phyloP scores from a whole-genome alignment of 2,329 filamentous ascomycete species.

The Aspergillus nomiae region DNA sequence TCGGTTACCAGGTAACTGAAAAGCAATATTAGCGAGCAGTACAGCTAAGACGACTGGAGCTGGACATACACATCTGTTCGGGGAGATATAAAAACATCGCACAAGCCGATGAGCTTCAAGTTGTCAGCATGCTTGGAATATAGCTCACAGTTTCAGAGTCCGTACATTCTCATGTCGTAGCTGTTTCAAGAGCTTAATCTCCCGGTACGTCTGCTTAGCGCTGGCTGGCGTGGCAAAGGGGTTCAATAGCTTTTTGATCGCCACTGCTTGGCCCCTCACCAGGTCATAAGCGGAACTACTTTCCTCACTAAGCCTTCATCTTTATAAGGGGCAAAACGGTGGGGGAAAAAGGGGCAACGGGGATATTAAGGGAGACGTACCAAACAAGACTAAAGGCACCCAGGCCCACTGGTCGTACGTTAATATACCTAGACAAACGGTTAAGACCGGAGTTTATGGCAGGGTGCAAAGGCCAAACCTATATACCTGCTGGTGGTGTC shows the following conservation, averaged over 20 bases:
- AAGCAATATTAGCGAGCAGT: conserved; percentile 7
- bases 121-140: not conserved
- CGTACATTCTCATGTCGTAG: conserved; percentile 88
- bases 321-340: too few species aligned
- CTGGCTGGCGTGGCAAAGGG: conserved; percentile 96
- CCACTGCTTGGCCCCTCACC: conserved; percentile 56
- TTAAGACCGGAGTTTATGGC: too few species aligned
- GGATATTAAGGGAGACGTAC: too few species aligned
- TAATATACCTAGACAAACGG: not conserved
- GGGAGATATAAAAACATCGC: conserved; percentile 1
- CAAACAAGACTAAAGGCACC: not conserved
- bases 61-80: not conserved
- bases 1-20: conserved; percentile 96
- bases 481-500: not conserved
- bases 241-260: conserved; percentile 99
- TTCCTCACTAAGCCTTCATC: not conserved
- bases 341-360: too few species aligned
- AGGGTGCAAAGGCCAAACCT: too few species aligned
- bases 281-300: not conserved
- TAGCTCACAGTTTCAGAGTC: conserved; percentile 17
- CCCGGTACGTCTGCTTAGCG: conserved; percentile 93
- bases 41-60: too few species aligned
- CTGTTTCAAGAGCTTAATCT: conserved; percentile 95
- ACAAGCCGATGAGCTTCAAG: not conserved
- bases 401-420: not conserved